phyloP scores from a whole-genome alignment of 208 protist genomes.

The Spongospora subterranea region DNA sequence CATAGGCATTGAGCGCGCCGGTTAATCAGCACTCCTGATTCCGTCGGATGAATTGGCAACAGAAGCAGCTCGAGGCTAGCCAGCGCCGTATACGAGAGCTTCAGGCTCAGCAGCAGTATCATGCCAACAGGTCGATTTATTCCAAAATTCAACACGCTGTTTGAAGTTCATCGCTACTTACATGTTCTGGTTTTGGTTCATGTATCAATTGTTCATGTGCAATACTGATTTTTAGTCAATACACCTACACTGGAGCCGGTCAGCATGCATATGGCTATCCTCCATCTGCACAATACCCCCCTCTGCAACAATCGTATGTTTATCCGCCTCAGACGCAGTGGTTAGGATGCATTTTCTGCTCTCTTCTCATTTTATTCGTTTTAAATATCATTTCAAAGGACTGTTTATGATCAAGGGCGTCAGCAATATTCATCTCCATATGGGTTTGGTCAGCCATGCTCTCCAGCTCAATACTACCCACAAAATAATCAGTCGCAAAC shows the following conservation, averaged over 20 bases:
- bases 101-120: not conserved
- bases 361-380: not conserved
- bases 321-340: not conserved
- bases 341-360: not conserved
- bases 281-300: not conserved
- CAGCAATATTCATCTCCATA: not conserved
- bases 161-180: no score
- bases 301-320: not conserved
- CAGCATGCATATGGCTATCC: not conserved
- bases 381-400: not conserved
- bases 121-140: no score
- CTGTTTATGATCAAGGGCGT: not conserved
- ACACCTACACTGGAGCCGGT: not conserved
- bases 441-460: not conserved
- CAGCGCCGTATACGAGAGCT: not conserved
- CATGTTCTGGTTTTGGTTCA: not conserved
- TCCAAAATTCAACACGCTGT: no score
- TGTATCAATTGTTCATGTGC: not conserved
- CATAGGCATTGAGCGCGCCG: not conserved
- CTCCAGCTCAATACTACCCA: not conserved
- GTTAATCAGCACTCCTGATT: not conserved
- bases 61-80: not conserved
- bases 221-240: not conserved
- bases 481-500: not conserved
- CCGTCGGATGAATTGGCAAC: not conserved